Percentiles rank a stretch among this genome's conserved stretches.
Conservation (phyloP, 2,329 filamentous ascomycete genomes). For the Tricladium varicosporioides region DNA sequence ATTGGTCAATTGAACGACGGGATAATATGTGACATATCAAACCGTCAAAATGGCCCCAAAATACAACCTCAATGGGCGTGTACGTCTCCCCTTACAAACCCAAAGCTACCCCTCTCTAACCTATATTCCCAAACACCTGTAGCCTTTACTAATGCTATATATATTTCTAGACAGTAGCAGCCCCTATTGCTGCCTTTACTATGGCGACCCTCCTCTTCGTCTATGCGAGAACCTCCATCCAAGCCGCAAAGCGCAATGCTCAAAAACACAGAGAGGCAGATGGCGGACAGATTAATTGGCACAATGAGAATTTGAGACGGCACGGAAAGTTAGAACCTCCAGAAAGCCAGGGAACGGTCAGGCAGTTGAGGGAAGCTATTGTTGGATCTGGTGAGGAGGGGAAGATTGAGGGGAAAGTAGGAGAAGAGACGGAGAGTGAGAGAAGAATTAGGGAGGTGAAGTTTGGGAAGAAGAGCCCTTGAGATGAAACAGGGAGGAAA, state of each 20-base stretch:
- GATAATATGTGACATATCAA: not conserved
- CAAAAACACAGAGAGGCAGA: constrained; percentile 56
- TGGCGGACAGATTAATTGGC: constrained; percentile 52
- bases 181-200: constrained; percentile 51
- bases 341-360: constrained; percentile 34
- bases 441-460: constrained; percentile 21
- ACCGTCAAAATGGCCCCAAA: constrained; percentile 17
- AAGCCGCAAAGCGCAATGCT: constrained; percentile 64
- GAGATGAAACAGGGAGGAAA: constrained; percentile 6
- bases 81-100: constrained; percentile 1
- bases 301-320: constrained; percentile 51
- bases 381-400: constrained; percentile 8
- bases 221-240: constrained; percentile 64
- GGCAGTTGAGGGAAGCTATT: constrained; percentile 27
- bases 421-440: constrained; percentile 26
- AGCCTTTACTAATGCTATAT: too few species aligned
- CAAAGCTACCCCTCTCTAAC: not conserved
- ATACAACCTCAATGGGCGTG: constrained; percentile 30
- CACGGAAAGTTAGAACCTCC: constrained; percentile 47
- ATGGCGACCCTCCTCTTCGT: constrained; percentile 53
- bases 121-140: not conserved
- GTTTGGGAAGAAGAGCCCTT: constrained; percentile 6
- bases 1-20: too few species aligned
- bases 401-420: not conserved
- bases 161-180: constrained; percentile 37